Conservation (phyloP, 257 asterid species). For the Schizonepeta tenuifolia region DNA sequence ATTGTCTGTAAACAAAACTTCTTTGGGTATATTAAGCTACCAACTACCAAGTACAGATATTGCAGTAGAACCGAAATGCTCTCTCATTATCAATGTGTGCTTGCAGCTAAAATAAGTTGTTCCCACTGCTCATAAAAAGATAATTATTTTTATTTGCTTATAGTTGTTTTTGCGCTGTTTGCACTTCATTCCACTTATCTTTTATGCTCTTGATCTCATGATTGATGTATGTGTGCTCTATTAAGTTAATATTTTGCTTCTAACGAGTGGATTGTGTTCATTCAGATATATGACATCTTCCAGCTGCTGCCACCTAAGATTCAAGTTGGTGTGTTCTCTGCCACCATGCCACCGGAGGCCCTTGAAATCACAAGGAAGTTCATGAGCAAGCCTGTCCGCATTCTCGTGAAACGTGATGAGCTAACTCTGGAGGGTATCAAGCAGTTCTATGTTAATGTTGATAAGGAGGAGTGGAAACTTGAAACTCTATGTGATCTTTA, state of each 20-base stretch:
- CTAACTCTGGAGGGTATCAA: conserved; percentile 68
- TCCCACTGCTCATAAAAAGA: not conserved
- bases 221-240: not conserved
- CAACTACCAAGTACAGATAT: not conserved
- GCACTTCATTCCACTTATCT: not conserved
- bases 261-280: conserved; percentile 20
- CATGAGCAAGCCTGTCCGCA: conserved; percentile 62
- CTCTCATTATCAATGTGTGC: not conserved
- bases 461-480: conserved; percentile 58
- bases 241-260: conserved; percentile 20
- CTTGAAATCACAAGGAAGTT: conserved; percentile 63
- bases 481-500: conserved; percentile 65
- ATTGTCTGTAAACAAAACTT: not conserved
- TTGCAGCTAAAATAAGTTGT: not conserved
- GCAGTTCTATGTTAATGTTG: conserved; percentile 57
- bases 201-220: not conserved
- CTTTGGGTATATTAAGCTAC: not conserved
- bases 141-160: no score
- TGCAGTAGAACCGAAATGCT: not conserved
- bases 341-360: conserved; percentile 74
- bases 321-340: conserved; percentile 70
- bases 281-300: conserved; percentile 63
- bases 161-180: not conserved
- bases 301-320: conserved; percentile 64
- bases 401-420: conserved; percentile 65